Evolutionary conservation across 768 basidiomycete genomes (phyloP), one percentile per base, ranked within the genome.

Genomic region (Termitomyces sp.): DNA sequence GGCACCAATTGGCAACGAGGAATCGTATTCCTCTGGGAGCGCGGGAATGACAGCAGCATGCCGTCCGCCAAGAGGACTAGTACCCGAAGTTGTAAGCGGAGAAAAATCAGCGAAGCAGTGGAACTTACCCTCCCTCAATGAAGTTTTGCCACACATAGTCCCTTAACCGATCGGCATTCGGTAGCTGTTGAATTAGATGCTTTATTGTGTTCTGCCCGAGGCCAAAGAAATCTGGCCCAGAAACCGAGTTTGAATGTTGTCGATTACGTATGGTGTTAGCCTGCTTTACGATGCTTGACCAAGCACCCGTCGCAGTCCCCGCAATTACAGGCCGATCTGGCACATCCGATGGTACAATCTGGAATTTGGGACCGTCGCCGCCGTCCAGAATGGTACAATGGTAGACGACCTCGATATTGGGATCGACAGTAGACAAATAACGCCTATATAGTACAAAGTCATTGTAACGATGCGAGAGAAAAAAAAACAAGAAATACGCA

Each of bases 141-240:
- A 91, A 93, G 59, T 84, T 82, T 68, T 93, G 90, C 90, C 90
- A 91, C 29, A 92, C 89, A 67, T 94, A 94, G 72, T 90, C 86
- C 62, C 82, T 78, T 56, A 92, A 69, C 44, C 82, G 75, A 68
- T 87, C 82, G 14, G 92, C 86, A 56, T 83, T 82, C 6, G 86
- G 84, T 16, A 94, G 77, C 70, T 91, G 87, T 69, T 94, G 91
- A n/a, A 94, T 90, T 37, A 93, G 79, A 65, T 90, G 89, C 73
- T 92, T 93, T 75, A 94, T 92, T 4, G 89, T 88, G 66, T 92
- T 92, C 69, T 92, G 88, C 3, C 88, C 88, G 16, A 94, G 76
- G 9, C 92, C 92, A 66, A 91, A 93, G 69, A 92, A 92, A 71
- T 93, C 91, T 14, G 91, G 91, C 0, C 91, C 91, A 2, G 91